Evolutionary conservation across 495 filamentous ascomycete genomes (phyloP), one percentile per base, ranked within the genome.

Genomic region (Aspergillus baeticus): DNA sequence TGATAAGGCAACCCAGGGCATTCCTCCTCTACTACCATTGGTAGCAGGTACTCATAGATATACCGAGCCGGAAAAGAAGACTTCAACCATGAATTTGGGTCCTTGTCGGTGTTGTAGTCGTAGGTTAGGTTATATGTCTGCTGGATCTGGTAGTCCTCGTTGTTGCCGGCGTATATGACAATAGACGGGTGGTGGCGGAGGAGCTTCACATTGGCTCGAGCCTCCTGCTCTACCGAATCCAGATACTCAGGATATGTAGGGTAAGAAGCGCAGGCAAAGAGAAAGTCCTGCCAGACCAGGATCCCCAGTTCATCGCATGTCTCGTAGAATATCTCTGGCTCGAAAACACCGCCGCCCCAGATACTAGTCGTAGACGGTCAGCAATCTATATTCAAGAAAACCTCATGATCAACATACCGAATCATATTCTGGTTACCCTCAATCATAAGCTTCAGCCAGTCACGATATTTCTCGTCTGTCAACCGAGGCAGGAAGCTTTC

Each of bases 81-180:
- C 65, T 87, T 85, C 18, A 96, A 79, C 92, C 92, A 96, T 62
- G 77, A 88, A 51, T 91, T 79, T 0, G 90, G 86, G 63, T 95
- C 79, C 53, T 88, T 89, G 71, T 96, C 89, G 21, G 14, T 17
- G 14, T 82, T 67, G 66, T 79, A 63, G 72, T 84, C 60, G 64
- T 88, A 87, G 13, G 79, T 77, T 20, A 88, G 77, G 0, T 77
- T 72, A 46, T 79, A 78, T 23, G 74, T 74, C 63, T 96, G 92
- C 51, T 85, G 85, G 31, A 92, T 88, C 68, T 95, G 91, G 67
- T 97, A 96, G 67, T 97, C 92, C 69, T 96, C 93, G 64, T 97
- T 96, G 69, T 96, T 96, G 15, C 92, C 92, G 13, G 86, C 89
- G 62, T 82, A 95, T 53, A 97, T 86, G 36, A 93, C 87, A 61